Conservation (phyloP, 306 rosid species). For the Rosa rugosa region DNA sequence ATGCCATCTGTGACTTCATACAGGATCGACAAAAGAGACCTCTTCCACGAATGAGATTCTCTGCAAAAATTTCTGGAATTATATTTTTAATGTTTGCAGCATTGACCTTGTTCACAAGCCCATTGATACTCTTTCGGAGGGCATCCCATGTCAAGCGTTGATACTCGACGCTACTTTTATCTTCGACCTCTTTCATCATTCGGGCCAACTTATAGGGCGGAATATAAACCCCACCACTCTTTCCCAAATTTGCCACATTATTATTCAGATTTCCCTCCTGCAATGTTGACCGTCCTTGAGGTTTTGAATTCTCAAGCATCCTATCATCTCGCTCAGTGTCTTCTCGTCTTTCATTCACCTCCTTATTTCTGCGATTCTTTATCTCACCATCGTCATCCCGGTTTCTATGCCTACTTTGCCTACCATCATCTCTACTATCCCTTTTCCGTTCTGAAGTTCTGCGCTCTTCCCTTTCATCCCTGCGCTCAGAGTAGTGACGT, state of each 20-base stretch:
- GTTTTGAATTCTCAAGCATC: constrained; percentile 27
- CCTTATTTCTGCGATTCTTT: constrained; percentile 31
- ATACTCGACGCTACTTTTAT: constrained; percentile 80
- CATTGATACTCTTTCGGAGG: constrained; percentile 88
- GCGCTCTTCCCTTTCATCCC: constrained; percentile 30
- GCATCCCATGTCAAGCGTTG: constrained; percentile 98
- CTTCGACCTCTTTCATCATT: constrained; percentile 90
- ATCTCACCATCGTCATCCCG: constrained; percentile 23
- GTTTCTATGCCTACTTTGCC: constrained; percentile 23
- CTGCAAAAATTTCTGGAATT: constrained; percentile 73
- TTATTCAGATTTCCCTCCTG: constrained; percentile 41
- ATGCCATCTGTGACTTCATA: constrained; percentile 97
- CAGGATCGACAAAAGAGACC: constrained; percentile 93
- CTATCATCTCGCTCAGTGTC: constrained; percentile 39
- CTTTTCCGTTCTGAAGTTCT: constrained; percentile 28
- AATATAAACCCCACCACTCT: constrained; percentile 90
- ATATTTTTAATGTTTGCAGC: constrained; percentile 83
- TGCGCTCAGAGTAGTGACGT: constrained; percentile 36
- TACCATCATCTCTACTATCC: constrained; percentile 25
- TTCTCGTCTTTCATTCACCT: constrained; percentile 31
- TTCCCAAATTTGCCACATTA: constrained; percentile 58
- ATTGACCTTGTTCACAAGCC: constrained; percentile 93
- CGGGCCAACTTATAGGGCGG: constrained; percentile 94
- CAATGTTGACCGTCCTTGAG: constrained; percentile 32
- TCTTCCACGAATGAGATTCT: constrained; percentile 87